Base-by-base conservation (phyloP, 2,329 filamentous ascomycete species). In the Chaetomium globosum region DNA sequence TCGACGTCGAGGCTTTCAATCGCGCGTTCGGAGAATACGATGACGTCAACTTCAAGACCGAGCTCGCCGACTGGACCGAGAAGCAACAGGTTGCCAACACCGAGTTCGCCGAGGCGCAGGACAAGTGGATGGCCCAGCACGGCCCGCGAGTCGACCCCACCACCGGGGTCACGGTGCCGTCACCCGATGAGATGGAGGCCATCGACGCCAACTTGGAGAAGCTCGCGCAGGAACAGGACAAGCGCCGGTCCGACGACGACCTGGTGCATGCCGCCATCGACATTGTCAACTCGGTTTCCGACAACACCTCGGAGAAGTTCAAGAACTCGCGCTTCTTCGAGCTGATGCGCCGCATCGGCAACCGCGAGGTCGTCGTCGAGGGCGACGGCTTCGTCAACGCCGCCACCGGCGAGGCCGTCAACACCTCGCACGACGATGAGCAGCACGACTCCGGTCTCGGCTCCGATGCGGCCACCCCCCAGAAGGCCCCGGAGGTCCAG, bases 291-390 rank as follows among this genome's bases (percentile, higher is more conserved):
- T 87, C 86, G 46, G 85, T 96, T 13, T 82, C 85, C 23, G 81
- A 88, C 71, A 88, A 94, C 70, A 83, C 86, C 65, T 88, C 84
- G 63, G 79, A 87, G 55, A 94, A 94, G 73, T 95, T 95, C 76
- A 86, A 87, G 71, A 86, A 93, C 73, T 93, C 90, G 70, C 85
- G 85, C 65, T 96, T 96, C 73, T 78, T 94, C 0, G 82, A 84
- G 4, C 79, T 96, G 54, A 95, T 96, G 91, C 85, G 89, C 31
- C 84, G 86, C 65, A 85, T 95, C 62, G 84, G 89, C 59, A 87
- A 91, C 73, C 82, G 84, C 63, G 88, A 95, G 77, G 86, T 93
- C 16, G 84, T 84, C 57, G 87, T 95, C 46, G 83, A 91, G 69
- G 90, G 88, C 49, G 88, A 74, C 33, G 64, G 69, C 48, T 71